Evolutionary conservation across 352 stramenopile species (phyloP).

Genomic region (Globisporangium lucens): DNA sequence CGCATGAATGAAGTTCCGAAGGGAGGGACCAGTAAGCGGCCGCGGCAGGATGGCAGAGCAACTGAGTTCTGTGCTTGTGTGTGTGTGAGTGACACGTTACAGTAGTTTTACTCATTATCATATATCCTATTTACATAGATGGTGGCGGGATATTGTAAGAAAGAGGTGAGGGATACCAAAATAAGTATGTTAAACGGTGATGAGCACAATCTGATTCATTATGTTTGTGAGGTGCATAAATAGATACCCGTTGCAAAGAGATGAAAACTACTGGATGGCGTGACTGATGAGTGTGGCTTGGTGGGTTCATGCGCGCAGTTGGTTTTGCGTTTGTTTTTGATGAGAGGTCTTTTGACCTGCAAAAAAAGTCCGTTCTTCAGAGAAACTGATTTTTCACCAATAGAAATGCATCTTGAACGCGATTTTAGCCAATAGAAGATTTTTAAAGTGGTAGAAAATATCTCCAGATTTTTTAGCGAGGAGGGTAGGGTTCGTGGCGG

Average conservation of each 20-base stretch:
- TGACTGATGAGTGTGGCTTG: no score
- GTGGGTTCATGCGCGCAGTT: background rate
- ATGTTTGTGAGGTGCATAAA: no score
- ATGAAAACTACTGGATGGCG: background rate
- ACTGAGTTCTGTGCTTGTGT: background rate
- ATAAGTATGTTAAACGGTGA: no score
- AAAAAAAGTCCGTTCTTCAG: background rate
- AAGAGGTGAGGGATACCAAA: no score
- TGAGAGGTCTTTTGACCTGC: background rate
- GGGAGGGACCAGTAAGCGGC: background rate
- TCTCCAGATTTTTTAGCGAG: background rate
- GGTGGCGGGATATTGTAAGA: no score
- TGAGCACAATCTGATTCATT: no score
- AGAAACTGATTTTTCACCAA: background rate
- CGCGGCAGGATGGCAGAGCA: background rate
- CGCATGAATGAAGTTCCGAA: background rate
- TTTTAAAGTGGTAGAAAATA: background rate
- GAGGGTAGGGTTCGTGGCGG: background rate
- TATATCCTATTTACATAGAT: no score
- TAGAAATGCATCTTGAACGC: background rate
- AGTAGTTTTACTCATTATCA: no score
- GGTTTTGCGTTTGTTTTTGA: background rate
- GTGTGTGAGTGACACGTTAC: background rate
- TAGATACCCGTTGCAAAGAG: no score
- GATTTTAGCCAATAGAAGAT: background rate